These are phyloP conservation scores for Ceratobasidium sp. DNA, from an alignment of 1,284 basidiomycete genomes.

Conservation along the genomic window DNA sequence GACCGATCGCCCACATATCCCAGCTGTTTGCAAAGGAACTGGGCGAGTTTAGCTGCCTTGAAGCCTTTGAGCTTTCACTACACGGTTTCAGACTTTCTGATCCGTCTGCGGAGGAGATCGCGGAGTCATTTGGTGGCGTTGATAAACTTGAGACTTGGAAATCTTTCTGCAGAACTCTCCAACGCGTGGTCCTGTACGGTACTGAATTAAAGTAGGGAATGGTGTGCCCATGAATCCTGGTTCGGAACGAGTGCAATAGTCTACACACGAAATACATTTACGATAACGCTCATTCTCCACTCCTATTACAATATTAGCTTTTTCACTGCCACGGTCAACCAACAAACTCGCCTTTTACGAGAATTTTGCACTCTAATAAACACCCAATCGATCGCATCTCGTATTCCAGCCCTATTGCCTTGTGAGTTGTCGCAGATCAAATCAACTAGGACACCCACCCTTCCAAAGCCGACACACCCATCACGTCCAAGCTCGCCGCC, in stretches of 20 bases:
- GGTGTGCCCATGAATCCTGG: background rate
- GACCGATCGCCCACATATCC: constrained; percentile 27
- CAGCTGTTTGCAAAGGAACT: constrained; percentile 30
- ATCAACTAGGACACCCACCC: constrained; percentile 70
- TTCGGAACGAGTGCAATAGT: background rate
- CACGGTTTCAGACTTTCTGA: constrained; percentile 24
- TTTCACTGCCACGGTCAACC: background rate
- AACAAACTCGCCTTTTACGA: constrained; percentile 61
- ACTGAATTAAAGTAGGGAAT: background rate
- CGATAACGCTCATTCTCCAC: constrained; percentile 8
- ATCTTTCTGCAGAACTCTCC: constrained; percentile 15
- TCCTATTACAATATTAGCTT: background rate
- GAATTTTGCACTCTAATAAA: constrained; percentile 94
- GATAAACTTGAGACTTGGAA: constrained; percentile 31
- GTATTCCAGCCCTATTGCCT: constrained; percentile 80
- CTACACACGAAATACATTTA: background rate
- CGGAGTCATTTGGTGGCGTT: constrained; percentile 8
- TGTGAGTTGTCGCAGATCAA: background rate
- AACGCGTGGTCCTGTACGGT: constrained; percentile 24
- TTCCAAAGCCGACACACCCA: constrained; percentile 89
- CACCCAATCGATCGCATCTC: constrained; percentile 92
- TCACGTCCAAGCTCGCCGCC: constrained; percentile 84
- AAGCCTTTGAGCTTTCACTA: constrained; percentile 31
- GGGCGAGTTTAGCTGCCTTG: constrained; percentile 7
- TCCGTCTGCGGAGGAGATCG: constrained; percentile 13